Base-by-base conservation (phyloP, 2,329 filamentous ascomycete genomes). In the Parasarocladium wereldwijsianum region DNA sequence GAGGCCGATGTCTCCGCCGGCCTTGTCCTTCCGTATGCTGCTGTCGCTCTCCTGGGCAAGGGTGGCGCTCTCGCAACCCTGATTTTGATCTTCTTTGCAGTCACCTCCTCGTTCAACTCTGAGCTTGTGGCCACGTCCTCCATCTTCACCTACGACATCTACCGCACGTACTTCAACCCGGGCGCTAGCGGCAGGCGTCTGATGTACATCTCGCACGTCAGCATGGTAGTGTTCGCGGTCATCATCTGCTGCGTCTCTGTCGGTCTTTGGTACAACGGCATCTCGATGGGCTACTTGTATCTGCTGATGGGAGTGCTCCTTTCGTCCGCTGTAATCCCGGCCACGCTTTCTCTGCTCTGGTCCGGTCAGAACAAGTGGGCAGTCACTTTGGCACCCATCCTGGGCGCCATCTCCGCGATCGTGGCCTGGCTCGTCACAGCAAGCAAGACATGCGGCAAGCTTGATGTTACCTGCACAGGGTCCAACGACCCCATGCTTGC, bases 221-320 rank as follows among this genome's bases (percentile, higher is more conserved):
- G 74, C 43, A 85, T 90, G 22, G 61, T 73, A 1, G 43, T 44
- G 10, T 93, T 86, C 44, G 77, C 81, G 0, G 81, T 82, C 1
- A 44, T 76, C 52, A 86, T 90, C 58, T 78, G 80, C 8, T 66
- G 58, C 1, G 82, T 87, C 49, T 74, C 73, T 0, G 81, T 81
- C 2, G 83, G 80, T 0, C 66, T 90, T 0, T 71, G 60, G 49
- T 78, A 80, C 38, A 74, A 70, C 2, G 76, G 78, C 13, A 79
- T 93, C 36, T 77, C 71, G 8, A 90, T 93, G 81, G 85, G 84
- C 8, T 92, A 86, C 44, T 62, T 93, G 46, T 90, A 87, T 46
- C 60, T 90, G 6, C 67, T 90, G 44, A 93, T 93, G 85, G 86
- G 85, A 6, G 80, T 85, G 29, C 82, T 93, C 43, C 90, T 93